These are phyloP conservation scores for Tolypocladium endophyticum DNA, from an alignment of 2,329 filamentous ascomycete species.

Conservation along the genomic window DNA sequence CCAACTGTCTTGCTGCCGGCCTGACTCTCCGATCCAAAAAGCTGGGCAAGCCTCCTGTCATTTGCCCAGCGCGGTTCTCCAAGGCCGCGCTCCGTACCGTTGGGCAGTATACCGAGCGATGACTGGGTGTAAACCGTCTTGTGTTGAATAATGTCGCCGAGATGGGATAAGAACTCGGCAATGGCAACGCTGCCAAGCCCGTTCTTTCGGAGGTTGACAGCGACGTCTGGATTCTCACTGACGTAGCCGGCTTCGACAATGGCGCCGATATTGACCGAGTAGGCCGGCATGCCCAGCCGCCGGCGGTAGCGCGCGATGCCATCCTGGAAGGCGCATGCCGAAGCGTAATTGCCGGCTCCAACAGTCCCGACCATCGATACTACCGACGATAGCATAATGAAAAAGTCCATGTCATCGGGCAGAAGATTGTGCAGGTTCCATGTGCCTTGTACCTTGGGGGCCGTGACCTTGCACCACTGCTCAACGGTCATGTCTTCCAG, in stretches of 20 bases:
- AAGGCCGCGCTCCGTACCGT: background rate
- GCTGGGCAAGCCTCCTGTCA: background rate
- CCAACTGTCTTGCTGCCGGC: background rate
- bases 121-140: background rate
- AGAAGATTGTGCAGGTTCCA: constrained; percentile 28
- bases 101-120: background rate
- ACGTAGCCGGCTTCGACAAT: constrained; percentile 11
- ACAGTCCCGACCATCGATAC: constrained; percentile 21
- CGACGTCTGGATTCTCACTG: constrained; percentile 9
- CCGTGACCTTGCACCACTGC: constrained; percentile 23
- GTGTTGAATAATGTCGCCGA: constrained; percentile 4
- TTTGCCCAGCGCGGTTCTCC: background rate
- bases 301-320: constrained; percentile 16
- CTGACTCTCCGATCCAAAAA: background rate
- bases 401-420: constrained; percentile 25
- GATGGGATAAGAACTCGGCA: constrained; percentile 7
- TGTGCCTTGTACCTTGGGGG: constrained; percentile 30
- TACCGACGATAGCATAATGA: constrained; percentile 26
- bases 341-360: constrained; percentile 28
- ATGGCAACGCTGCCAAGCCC: constrained; percentile 6
- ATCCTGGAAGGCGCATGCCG: constrained; percentile 24
- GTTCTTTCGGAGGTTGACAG: constrained; percentile 5
- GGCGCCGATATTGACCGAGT: constrained; percentile 13
- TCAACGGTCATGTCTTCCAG: constrained; percentile 25
- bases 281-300: constrained; percentile 6